Evolutionary conservation across 2,329 filamentous ascomycete species (phyloP).

Genomic region (Phialophora chinensis): DNA sequence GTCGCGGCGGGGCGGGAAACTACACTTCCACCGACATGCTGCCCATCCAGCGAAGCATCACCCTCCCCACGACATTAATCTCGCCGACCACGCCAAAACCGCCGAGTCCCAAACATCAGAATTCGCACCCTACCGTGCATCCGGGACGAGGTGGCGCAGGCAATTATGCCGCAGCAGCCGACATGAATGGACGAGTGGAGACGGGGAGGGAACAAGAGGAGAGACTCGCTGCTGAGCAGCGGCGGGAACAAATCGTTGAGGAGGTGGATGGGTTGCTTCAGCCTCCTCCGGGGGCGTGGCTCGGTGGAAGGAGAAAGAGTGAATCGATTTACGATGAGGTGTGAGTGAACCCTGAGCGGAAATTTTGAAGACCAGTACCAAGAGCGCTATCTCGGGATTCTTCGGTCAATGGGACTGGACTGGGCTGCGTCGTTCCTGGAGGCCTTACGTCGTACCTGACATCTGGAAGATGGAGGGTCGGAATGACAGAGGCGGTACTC

Average conservation of each 20-base stretch:
- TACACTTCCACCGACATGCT: slow-evolving; percentile 27
- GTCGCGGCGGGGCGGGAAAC: slow-evolving; percentile 38
- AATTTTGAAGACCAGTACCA: neutral
- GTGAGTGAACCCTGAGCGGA: slow-evolving; percentile 11
- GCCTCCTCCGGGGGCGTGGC: slow-evolving; percentile 36
- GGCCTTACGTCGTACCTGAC: slow-evolving; percentile 6
- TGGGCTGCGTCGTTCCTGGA: neutral
- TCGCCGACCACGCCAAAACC: slow-evolving; percentile 1
- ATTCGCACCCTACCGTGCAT: slow-evolving; percentile 32
- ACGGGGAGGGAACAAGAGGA: slow-evolving; percentile 29
- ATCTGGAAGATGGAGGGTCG: slow-evolving; percentile 1
- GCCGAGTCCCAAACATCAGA: slow-evolving; percentile 15
- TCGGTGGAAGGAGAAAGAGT: slow-evolving; percentile 33
- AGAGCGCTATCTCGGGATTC: neutral
- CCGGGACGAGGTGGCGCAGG: slow-evolving; percentile 67
- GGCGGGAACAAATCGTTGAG: slow-evolving; percentile 33
- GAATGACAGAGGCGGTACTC: neutral
- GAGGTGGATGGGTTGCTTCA: slow-evolving; percentile 36
- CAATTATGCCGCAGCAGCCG: slow-evolving; percentile 54
- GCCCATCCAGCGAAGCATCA: slow-evolving; percentile 25
- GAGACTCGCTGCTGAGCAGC: slow-evolving; percentile 31
- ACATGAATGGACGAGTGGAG: slow-evolving; percentile 24
- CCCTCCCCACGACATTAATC: slow-evolving; percentile 24
- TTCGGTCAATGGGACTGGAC: neutral
- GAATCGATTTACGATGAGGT: slow-evolving; percentile 23